Percentiles rank a stretch among this genome's conserved stretches.
Conservation (phyloP, 2,329 filamentous ascomycete species). For the Nemania sp. region DNA sequence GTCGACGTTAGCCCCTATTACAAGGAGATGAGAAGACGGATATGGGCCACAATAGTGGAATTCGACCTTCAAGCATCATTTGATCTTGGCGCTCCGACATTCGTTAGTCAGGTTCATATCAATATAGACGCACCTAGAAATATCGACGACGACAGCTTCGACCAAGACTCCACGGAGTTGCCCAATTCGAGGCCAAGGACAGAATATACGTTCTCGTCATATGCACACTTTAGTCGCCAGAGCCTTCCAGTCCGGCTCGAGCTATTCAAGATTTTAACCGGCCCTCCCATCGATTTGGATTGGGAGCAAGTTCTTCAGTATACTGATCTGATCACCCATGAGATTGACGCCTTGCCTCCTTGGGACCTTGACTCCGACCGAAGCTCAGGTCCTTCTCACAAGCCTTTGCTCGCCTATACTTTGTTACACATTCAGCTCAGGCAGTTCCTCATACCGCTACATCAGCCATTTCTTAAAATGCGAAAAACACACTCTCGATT, state of each 20-base stretch:
- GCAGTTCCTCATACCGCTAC: constrained; percentile 65
- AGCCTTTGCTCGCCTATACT: constrained; percentile 63
- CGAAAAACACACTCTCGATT: constrained; percentile 64
- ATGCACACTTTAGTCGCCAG: constrained; percentile 61
- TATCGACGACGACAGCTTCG: constrained; percentile 62
- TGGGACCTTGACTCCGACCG: constrained; percentile 54
- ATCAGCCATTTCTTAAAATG: constrained; percentile 64
- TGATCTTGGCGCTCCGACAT: constrained; percentile 62
- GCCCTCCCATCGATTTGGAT: constrained; percentile 58
- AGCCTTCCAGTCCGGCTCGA: constrained; percentile 61
- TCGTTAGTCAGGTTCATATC: constrained; percentile 61
- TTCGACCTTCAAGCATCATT: constrained; percentile 67
- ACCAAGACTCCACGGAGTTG: constrained; percentile 55
- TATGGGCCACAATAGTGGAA: constrained; percentile 66
- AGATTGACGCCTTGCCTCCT: constrained; percentile 62
- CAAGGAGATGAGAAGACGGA: constrained; percentile 64
- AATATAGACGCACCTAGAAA: constrained; percentile 61
- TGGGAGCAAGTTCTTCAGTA: constrained; percentile 66
- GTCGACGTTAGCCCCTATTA: constrained; percentile 62
- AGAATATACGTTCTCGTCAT: constrained; percentile 63
- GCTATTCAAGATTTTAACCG: constrained; percentile 60
- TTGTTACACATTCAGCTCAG: constrained; percentile 64
- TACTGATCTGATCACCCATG: constrained; percentile 63
- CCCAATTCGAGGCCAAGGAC: constrained; percentile 55
- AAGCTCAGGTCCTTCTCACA: constrained; percentile 50